Evolutionary conservation across 305 asterid genomes (phyloP), one percentile per base, ranked within the genome.

Genomic region (Fraxinus baroniana): DNA sequence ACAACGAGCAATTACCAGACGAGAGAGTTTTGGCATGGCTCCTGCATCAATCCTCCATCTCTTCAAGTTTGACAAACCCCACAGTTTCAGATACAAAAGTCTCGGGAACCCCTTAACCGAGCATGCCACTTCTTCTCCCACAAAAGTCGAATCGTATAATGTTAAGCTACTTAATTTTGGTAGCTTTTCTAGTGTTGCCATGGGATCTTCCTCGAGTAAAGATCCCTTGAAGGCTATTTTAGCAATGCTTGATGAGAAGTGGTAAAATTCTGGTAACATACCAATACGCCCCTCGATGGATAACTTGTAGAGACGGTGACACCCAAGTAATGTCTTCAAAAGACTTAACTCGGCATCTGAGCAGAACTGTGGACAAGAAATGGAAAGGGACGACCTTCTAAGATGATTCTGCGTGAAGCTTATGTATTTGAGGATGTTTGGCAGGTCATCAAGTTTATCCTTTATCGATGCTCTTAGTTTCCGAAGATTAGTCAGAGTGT

Each of bases 1-100:
- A 60, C 85, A 85, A 35, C 74, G 28, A 2, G 88, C 90, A 62
- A 87, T 74, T 35, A 87, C 88, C 17, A 87, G 74, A 39, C 89
- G 86, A n/a, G 81, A 79, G 64, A 87, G 88, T 76, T 66, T 85
- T 1, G 89, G 88, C 89, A 87, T 81, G 20, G 86, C 89, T n/a
- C 87, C 88, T 79, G 30, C 70, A 0, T 78, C 88, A 7, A 87
- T 83, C 83, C 85, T 84, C 89, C 84, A 85, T 7, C 46, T 81
- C 79, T 79, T 80, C 85, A 85, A 79, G 78, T 79, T 77, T 0
- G 79, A 33, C 78, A 87, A 83, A 49, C 81, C 78, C 87, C 90
- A 85, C 55, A 85, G 77, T 49, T 85, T 85, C 84, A 85, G 46
- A 78, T 87, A 85, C 81, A 83, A 68, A 0, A 87, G 83, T 66